phyloP scores from a whole-genome alignment of 2,329 filamentous ascomycete species.

The Hymenoscyphus infarciens region DNA sequence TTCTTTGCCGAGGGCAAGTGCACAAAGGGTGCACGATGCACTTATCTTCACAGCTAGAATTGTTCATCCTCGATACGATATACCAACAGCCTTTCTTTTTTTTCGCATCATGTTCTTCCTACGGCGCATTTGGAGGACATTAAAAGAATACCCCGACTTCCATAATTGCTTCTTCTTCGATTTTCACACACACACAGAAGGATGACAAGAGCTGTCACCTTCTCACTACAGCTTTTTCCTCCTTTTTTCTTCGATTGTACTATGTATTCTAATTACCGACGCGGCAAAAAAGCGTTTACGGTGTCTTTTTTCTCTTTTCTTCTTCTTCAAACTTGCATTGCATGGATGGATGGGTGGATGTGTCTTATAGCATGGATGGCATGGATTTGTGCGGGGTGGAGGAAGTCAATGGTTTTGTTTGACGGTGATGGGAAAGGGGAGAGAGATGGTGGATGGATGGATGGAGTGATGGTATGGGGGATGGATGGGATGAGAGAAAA shows the following conservation, averaged over 20 bases:
- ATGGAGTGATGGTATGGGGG: too few relatives aligned
- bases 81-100: neutral
- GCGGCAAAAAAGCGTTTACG: neutral
- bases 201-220: neutral
- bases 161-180: too few relatives aligned
- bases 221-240: neutral
- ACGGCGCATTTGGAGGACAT: neutral
- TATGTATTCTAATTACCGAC: neutral
- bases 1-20: constrained; percentile 71
- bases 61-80: neutral
- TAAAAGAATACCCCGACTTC: neutral
- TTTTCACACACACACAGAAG: neutral
- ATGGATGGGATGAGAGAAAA: too few relatives aligned
- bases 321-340: neutral
- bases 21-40: constrained; percentile 69
- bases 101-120: neutral
- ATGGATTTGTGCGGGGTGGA: neutral
- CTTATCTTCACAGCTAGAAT: constrained; percentile 61
- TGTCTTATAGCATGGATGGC: neutral
- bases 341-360: neutral
- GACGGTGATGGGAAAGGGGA: too few relatives aligned
- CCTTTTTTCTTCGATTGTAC: neutral
- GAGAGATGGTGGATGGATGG: too few relatives aligned
- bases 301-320: neutral
- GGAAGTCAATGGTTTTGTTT: too few relatives aligned